Base-by-base conservation (phyloP, 805 yeast genomes). In the Tetrapisispora namnaoensis region DNA sequence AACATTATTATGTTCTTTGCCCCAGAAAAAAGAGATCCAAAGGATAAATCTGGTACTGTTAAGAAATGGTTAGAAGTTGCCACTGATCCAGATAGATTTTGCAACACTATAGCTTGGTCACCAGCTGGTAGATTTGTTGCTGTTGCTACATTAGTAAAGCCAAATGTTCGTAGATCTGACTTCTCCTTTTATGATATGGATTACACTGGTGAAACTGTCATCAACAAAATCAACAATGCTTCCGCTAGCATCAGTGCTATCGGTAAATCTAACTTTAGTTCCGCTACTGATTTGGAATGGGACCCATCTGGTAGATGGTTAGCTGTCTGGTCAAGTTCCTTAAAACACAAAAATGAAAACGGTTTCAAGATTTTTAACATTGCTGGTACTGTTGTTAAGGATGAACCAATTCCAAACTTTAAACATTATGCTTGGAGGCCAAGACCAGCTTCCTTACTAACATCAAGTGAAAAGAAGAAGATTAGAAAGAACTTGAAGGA, bases 351-450 rank as follows among this genome's bases (percentile, higher is more conserved):
- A 60, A 75, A 86, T 53, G 96, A 87, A 63, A 88, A 90, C 61
- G 99, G 99, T 54, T 93, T 82, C 78, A 86, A 80, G 67, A 70
- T 93, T 55, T 90, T 75, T 71, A 95, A 89, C 66, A 76, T 86
- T 67, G 82, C 85, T 45, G 99, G 99, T 61, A 75, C 73, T 56
- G 56, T 81, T 55, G 67, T 87, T 52, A 80, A 82, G 57, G 93
- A 86, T 59, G 95, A 90, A 62, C 68, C 76, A 22, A 68, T 86
- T 52, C 93, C 86, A 59, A 85, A 82, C 49, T 88, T 93, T 78
- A 86, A 82, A 70, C 90, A 86, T 53, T 86, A 91, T 61, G 74
- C 79, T 53, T 93, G 99, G 99, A 86, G 99, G 75, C 98, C 98
- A 61, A 83, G 99, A 72, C 99, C 99, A 46, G 79, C 78, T 18